Conservation (phyloP, 2,329 filamentous ascomycete species). For the Passalora sequoiae region DNA sequence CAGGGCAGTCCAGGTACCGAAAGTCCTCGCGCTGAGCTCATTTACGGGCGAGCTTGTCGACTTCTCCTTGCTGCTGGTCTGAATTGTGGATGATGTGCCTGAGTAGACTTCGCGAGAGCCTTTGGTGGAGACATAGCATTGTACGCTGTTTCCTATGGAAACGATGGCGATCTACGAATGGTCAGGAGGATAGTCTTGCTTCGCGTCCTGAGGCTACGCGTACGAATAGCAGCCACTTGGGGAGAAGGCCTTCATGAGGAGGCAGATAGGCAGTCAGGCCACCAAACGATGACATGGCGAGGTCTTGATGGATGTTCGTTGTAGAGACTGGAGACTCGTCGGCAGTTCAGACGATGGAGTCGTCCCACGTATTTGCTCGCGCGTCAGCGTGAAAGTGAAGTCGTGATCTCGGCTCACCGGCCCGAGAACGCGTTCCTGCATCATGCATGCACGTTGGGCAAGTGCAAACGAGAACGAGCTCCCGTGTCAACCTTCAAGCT, state of each 20-base stretch:
- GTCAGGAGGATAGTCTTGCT: slow-evolving; percentile 5
- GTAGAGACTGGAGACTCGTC: no score
- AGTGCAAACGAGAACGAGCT: no score
- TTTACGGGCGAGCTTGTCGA: slow-evolving; percentile 52
- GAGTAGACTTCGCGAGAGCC: slow-evolving; percentile 87
- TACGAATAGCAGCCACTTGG: slow-evolving; percentile 63
- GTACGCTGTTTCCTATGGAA: slow-evolving; percentile 77
- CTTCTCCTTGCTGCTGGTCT: slow-evolving; percentile 1
- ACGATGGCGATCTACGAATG: slow-evolving; percentile 66
- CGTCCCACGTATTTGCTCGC: no score
- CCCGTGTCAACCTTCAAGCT: no score
- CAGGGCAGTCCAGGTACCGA: slow-evolving; percentile 83
- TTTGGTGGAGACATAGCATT: slow-evolving; percentile 73
- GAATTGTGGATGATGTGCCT: slow-evolving; percentile 37
- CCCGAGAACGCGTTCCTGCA: no score
- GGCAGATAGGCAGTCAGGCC: slow-evolving; percentile 40
- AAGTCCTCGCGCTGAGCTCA: slow-evolving; percentile 70
- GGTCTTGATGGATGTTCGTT: neutral
- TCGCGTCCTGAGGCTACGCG: slow-evolving; percentile 21
- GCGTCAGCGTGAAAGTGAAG: neutral
- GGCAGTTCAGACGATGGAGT: no score
- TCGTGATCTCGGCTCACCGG: no score
- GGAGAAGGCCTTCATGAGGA: slow-evolving; percentile 49
- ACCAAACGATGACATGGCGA: slow-evolving; percentile 10
- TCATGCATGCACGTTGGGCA: no score